Evolutionary conservation across 768 basidiomycete genomes (phyloP).

Genomic region (Hysterangium stoloniferum): DNA sequence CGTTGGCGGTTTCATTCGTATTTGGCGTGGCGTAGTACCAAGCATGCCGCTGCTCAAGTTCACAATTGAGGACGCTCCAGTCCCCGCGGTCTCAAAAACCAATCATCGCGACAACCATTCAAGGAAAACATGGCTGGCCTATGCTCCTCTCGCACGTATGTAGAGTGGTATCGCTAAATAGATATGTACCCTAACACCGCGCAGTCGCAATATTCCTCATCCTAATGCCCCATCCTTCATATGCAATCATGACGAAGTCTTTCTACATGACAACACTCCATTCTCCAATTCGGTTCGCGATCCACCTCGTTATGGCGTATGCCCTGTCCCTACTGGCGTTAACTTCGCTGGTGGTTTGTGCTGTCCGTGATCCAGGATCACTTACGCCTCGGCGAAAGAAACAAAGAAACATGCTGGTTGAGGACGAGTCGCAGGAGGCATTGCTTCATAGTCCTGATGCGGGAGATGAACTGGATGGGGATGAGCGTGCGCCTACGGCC

Average conservation of each 20-base stretch:
- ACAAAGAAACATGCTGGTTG: conserved; percentile 42
- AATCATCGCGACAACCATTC: background rate
- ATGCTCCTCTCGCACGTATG: background rate
- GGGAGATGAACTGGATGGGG: conserved; percentile 11
- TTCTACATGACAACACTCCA: conserved; percentile 55
- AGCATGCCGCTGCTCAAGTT: background rate
- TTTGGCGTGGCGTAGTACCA: no score
- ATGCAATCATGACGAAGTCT: conserved; percentile 57
- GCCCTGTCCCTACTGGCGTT: conserved; percentile 61
- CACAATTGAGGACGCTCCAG: background rate
- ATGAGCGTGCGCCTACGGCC: background rate
- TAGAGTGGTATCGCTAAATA: background rate
- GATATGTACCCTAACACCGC: background rate
- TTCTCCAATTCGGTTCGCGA: conserved; percentile 36
- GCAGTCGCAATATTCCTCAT: conserved; percentile 48
- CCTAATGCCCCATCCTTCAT: conserved; percentile 67
- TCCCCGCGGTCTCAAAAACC: background rate
- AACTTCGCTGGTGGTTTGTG: conserved; percentile 64
- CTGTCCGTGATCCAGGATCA: conserved; percentile 70
- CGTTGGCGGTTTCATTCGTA: no score
- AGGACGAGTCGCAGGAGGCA: conserved; percentile 51
- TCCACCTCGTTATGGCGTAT: conserved; percentile 55
- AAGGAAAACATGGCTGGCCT: background rate
- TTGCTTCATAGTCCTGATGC: background rate
- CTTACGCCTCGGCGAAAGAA: conserved; percentile 26